These are phyloP conservation scores for Penicillium paradoxum DNA, from an alignment of 495 filamentous ascomycete genomes.

Conservation along the genomic window DNA sequence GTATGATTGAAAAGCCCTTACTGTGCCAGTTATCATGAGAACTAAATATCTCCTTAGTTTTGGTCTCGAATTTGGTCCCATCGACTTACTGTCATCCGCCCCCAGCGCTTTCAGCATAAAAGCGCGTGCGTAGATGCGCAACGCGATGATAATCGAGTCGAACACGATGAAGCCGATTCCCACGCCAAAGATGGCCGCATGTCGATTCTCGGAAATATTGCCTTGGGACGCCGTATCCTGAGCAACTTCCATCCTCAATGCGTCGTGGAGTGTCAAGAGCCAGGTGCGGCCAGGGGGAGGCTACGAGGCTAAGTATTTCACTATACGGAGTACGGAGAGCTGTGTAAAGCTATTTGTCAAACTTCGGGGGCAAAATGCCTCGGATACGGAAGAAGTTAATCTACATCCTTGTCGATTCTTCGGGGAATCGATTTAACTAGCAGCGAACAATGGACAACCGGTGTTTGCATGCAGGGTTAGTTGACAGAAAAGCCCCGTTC, in stretches of 20 bases:
- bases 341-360: background rate
- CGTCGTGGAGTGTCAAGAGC: background rate
- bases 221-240: background rate
- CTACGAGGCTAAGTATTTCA: background rate
- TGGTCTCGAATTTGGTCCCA: background rate
- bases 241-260: background rate
- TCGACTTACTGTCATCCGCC: background rate
- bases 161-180: conserved; percentile 7
- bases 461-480: background rate
- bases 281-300: background rate
- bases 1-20: background rate
- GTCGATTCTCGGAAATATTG: conserved; percentile 1
- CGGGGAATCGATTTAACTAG: background rate
- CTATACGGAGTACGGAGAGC: too few relatives aligned
- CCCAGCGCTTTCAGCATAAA: background rate
- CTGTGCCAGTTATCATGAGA: background rate
- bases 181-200: conserved; percentile 8
- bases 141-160: conserved; percentile 5
- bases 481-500: background rate
- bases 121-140: conserved; percentile 7
- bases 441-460: background rate
- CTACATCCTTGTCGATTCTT: background rate
- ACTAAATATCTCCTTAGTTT: background rate
- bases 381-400: background rate
- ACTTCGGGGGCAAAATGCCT: background rate